These are phyloP conservation scores for Aspergillus spinulosporus DNA, from an alignment of 2,329 filamentous ascomycete species.

Conservation along the genomic window DNA sequence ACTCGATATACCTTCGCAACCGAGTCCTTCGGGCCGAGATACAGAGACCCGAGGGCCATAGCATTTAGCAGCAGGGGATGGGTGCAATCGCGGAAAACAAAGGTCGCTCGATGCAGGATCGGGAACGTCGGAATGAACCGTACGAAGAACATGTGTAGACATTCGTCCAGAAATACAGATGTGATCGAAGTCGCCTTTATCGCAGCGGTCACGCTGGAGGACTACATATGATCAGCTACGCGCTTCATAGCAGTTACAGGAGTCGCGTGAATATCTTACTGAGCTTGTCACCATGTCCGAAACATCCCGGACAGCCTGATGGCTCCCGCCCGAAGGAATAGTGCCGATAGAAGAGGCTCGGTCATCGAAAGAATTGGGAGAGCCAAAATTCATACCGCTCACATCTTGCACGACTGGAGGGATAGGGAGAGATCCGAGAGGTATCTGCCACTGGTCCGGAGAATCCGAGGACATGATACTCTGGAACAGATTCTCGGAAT, in stretches of 20 bases:
- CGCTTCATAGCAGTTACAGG: neutral
- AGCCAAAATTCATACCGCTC: slow-evolving; percentile 34
- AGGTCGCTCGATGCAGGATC: slow-evolving; percentile 47
- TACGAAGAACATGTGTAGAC: slow-evolving; percentile 51
- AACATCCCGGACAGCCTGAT: slow-evolving; percentile 48
- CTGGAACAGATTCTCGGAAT: slow-evolving; percentile 48
- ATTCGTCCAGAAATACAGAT: slow-evolving; percentile 49
- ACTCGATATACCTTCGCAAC: slow-evolving; percentile 35
- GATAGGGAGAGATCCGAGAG: slow-evolving; percentile 44
- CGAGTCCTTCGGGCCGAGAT: slow-evolving; percentile 46
- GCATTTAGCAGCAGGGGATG: slow-evolving; percentile 48
- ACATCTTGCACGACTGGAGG: slow-evolving; percentile 34
- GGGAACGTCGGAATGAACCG: slow-evolving; percentile 51
- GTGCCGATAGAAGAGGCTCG: slow-evolving; percentile 37
- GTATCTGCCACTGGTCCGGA: slow-evolving; percentile 46
- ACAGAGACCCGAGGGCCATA: slow-evolving; percentile 50
- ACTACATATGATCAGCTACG: slow-evolving; percentile 28
- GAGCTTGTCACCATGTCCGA: slow-evolving; percentile 47
- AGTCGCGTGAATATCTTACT: slow-evolving; percentile 30
- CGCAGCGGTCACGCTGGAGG: slow-evolving; percentile 47
- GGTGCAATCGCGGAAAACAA: slow-evolving; percentile 47
- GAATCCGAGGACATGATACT: slow-evolving; percentile 45
- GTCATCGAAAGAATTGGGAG: slow-evolving; percentile 41
- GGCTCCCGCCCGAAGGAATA: slow-evolving; percentile 45
- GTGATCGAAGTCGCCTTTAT: slow-evolving; percentile 47